A percentile compares a stretch with the other conserved stretches of the same genome.
Conservation (phyloP, 2,329 filamentous ascomycete species). For the Teratosphaeria zuluensis region DNA sequence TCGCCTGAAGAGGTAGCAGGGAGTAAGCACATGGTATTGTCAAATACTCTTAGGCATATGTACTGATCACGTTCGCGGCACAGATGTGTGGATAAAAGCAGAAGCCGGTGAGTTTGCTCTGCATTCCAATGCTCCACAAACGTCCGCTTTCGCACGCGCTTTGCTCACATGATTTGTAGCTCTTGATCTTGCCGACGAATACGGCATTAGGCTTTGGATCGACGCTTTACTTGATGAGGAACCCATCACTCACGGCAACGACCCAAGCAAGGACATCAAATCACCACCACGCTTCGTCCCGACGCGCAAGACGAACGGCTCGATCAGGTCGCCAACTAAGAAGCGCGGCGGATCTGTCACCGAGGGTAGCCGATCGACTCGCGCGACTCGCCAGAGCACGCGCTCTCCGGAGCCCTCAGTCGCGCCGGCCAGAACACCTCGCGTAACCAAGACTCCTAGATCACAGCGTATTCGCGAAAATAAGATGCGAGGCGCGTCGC, state of each 20-base stretch:
- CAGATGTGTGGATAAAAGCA: conserved; percentile 1
- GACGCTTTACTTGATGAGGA: conserved; percentile 82
- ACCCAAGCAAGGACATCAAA: conserved; percentile 55
- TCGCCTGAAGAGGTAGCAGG: conserved; percentile 89
- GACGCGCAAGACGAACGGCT: conserved; percentile 18
- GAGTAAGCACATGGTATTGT: conserved; percentile 28
- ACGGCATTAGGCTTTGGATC: conserved; percentile 78
- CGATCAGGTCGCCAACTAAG: conserved; percentile 17
- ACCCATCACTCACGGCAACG: conserved; percentile 59
- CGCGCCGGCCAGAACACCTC: conserved; percentile 32
- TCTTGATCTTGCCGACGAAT: conserved; percentile 74
- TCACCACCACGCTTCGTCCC: conserved; percentile 67
- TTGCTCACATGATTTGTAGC: conserved; percentile 42
- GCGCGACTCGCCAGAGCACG: conserved; percentile 44
- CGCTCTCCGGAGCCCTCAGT: conserved; percentile 50
- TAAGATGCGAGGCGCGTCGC: conserved; percentile 22
- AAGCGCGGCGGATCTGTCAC: conserved; percentile 2
- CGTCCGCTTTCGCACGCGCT: not conserved
- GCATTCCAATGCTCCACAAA: not conserved
- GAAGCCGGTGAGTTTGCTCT: not conserved
- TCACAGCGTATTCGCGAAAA: conserved; percentile 40
- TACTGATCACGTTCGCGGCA: not conserved
- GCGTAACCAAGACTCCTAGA: conserved; percentile 43
- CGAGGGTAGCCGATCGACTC: conserved; percentile 15
- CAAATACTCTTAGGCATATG: not conserved